Evolutionary conservation across 345 rosid genomes (phyloP).

Genomic region (Acer yangbiense): DNA sequence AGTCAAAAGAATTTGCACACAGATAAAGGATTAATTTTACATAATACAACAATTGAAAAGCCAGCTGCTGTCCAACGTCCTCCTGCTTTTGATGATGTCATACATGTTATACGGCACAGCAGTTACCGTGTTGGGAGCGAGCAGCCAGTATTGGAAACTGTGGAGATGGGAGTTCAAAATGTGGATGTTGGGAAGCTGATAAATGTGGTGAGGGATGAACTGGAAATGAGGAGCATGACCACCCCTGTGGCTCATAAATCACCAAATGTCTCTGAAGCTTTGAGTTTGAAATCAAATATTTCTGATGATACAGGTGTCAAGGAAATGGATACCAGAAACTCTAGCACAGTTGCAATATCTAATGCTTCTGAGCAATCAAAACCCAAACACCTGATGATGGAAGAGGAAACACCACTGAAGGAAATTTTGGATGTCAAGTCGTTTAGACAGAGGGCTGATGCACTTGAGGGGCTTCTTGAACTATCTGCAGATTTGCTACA

Average conservation of each 20-base stretch:
- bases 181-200: slow-evolving; percentile 75
- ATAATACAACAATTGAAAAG: slow-evolving; percentile 43
- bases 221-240: slow-evolving; percentile 52
- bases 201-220: slow-evolving; percentile 73
- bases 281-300: slow-evolving; percentile 38
- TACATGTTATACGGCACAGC: slow-evolving; percentile 87
- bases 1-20: slow-evolving; percentile 40
- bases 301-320: slow-evolving; percentile 42
- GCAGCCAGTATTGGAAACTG: slow-evolving; percentile 78
- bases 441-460: slow-evolving; percentile 95
- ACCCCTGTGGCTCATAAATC: slow-evolving; percentile 38
- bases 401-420: slow-evolving; percentile 63
- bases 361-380: slow-evolving; percentile 46
- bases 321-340: slow-evolving; percentile 47
- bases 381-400: slow-evolving; percentile 36
- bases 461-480: slow-evolving; percentile 94
- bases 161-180: slow-evolving; percentile 78
- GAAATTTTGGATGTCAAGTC: slow-evolving; percentile 82
- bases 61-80: slow-evolving; percentile 46
- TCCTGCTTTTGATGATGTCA: slow-evolving; percentile 76
- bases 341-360: slow-evolving; percentile 34
- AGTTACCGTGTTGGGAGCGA: slow-evolving; percentile 88
- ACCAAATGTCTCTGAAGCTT: slow-evolving; percentile 46
- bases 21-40: slow-evolving; percentile 44
- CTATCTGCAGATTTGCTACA: slow-evolving; percentile 90